phyloP scores from a whole-genome alignment of 805 yeast species.

The Spathaspora hagerdaliae region DNA sequence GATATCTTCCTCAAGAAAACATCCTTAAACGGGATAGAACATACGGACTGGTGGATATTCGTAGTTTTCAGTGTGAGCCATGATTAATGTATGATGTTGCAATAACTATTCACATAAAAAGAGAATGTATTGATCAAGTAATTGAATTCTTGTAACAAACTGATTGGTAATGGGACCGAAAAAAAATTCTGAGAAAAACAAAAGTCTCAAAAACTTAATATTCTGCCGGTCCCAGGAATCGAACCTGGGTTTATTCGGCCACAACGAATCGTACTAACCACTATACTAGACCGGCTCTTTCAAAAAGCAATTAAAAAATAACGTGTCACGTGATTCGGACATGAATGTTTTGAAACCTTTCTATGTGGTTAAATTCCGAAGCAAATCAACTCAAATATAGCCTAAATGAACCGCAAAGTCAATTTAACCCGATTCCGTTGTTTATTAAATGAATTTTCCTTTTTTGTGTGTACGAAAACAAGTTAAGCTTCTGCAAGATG shows the following conservation, averaged over 20 bases:
- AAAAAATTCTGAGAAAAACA: not conserved
- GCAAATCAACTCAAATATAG: no score
- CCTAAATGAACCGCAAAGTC: no score
- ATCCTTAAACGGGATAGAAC: slow-evolving; percentile 4
- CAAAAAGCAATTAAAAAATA: not conserved
- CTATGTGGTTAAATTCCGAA: no score
- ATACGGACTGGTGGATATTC: slow-evolving; percentile 18
- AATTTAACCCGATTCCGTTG: no score
- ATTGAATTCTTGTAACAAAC: not conserved
- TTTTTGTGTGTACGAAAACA: no score
- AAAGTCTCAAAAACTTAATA: not conserved
- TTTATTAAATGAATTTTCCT: no score
- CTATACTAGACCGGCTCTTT: slow-evolving; percentile 44
- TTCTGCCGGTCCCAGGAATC: slow-evolving; percentile 49
- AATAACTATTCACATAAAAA: not conserved
- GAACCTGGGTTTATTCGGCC: slow-evolving; percentile 50
- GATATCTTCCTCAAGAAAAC: not conserved
- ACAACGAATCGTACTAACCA: slow-evolving; percentile 48
- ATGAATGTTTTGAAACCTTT: no score
- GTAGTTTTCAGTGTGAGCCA: slow-evolving; percentile 10
- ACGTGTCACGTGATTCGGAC: no score
- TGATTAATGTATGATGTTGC: not conserved
- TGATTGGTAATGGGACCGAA: not conserved
- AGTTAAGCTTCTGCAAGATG: no score
- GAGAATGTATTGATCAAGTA: not conserved